Evolutionary conservation across 148 eudicot genomes (phyloP), one percentile per base, ranked within the genome.

Genomic region (Salicornia ramosissima): DNA sequence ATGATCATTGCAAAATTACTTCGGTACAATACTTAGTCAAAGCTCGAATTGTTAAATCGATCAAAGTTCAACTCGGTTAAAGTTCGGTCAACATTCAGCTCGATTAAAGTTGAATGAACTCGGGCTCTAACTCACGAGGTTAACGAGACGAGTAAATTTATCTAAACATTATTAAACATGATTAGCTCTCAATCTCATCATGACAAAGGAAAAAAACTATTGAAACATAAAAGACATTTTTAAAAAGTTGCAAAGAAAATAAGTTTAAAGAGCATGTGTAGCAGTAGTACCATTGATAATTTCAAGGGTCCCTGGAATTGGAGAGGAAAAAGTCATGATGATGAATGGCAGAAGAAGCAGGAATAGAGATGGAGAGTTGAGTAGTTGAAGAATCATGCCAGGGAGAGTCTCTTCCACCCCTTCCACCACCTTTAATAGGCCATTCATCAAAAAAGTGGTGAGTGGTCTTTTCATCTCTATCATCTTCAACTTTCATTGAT

Each of bases 361-460:
- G 85, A 29, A 79, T 79, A 25, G 85, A 82, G 25, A 82, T 82
- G 4, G 85, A 82, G 28, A 82, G 85, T 14, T 82, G 85, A 52
- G 85, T 82, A 26, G 85, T 82, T 19, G 85, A 82, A 30, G 76
- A 77, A 53, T 82, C 82, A 55, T 66, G 77, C 78, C 81, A 78
- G 42, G 80, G 71, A 42, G 67, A 56, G 11, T 82, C 82, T 31
- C 82, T 62, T 3, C 72, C 74, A 30, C 62, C 47, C 7, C 50
- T 31, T 28, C 72, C 72, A 40, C 69, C 68, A 40, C 76, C 72
- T 26, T 79, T 82, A 10, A 72, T 78, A 10, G 85, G 85, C 82
- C 82, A 79, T 42, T 82, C 85, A 73, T 82, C 85, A 72, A 82
- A 79, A 73, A 82, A 82, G 67, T 82, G 85, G 25, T 82, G 85